Conservation (phyloP, 139 green algal genomes). For the Mesotaenium endlicherianum region DNA sequence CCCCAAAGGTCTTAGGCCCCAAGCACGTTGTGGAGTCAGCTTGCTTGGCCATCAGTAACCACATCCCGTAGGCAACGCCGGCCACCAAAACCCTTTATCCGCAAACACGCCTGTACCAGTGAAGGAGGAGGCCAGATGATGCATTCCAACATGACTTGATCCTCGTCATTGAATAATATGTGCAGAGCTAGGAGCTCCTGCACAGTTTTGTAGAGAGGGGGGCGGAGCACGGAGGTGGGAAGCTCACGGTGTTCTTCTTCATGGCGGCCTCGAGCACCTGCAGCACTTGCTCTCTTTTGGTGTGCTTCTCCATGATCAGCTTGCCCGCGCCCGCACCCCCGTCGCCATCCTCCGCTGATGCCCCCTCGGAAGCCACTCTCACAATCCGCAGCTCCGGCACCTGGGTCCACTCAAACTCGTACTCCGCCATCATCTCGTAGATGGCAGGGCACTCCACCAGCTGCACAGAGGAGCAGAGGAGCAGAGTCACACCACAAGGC, state of each 20-base stretch:
- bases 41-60: too few relatives aligned
- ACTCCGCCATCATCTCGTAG: slow-evolving; percentile 26
- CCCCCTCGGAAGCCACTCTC: background rate
- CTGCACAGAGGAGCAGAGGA: too few relatives aligned
- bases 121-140: too few relatives aligned
- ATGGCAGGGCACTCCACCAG: slow-evolving; percentile 41
- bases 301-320: too few relatives aligned
- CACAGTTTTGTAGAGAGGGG: too few relatives aligned
- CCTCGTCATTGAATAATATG: background rate
- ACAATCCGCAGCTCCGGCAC: slow-evolving; percentile 21
- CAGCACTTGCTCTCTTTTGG: background rate
- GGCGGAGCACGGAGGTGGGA: background rate
- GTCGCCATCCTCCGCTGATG: background rate
- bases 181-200: background rate
- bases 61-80: too few relatives aligned
- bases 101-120: too few relatives aligned
- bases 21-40: too few relatives aligned
- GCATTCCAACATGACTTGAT: too few relatives aligned
- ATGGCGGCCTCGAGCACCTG: background rate
- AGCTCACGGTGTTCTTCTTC: background rate
- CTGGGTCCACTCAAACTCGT: slow-evolving; percentile 9
- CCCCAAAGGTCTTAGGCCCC: too few relatives aligned
- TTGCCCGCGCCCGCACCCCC: background rate
- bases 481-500: too few relatives aligned
- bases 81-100: too few relatives aligned